Conservation (phyloP, 352 stramenopile species). For the Phytopythium sindhum region DNA sequence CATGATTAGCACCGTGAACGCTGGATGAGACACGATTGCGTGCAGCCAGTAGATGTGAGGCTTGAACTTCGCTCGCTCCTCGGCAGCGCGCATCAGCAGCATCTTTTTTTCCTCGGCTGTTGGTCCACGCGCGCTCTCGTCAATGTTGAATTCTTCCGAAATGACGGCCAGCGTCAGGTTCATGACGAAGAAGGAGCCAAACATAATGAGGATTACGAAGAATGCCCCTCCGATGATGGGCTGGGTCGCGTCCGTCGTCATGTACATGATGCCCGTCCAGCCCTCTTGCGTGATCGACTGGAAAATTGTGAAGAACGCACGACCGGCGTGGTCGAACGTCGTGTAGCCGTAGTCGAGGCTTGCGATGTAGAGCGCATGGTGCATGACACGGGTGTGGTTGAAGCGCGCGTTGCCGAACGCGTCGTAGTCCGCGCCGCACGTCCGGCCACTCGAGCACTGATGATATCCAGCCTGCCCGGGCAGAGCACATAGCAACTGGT, state of each 20-base stretch:
- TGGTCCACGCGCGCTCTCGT: slow-evolving; percentile 32
- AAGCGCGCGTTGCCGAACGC: slow-evolving; percentile 69
- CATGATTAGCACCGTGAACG: slow-evolving; percentile 69
- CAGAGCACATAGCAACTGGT: slow-evolving; percentile 71
- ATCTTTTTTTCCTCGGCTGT: slow-evolving; percentile 31
- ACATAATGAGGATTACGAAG: slow-evolving; percentile 89
- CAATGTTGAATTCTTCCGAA: slow-evolving; percentile 86
- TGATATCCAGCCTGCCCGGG: slow-evolving; percentile 45
- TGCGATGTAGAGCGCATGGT: slow-evolving; percentile 48
- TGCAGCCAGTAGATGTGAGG: slow-evolving; percentile 38
- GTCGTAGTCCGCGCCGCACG: slow-evolving; percentile 72
- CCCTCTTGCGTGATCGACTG: slow-evolving; percentile 93
- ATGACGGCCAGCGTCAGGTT: slow-evolving; percentile 92
- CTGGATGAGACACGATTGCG: slow-evolving; percentile 50
- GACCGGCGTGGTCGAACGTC: slow-evolving; percentile 91
- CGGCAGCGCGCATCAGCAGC: slow-evolving; percentile 22
- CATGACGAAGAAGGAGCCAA: slow-evolving; percentile 93
- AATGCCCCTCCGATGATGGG: slow-evolving; percentile 72
- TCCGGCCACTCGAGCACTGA: slow-evolving; percentile 29
- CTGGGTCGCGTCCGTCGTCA: slow-evolving; percentile 61
- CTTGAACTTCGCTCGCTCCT: slow-evolving; percentile 28
- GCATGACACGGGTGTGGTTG: slow-evolving; percentile 33
- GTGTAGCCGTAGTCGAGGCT: slow-evolving; percentile 89
- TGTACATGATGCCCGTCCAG: slow-evolving; percentile 93
- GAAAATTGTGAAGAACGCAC: slow-evolving; percentile 92